Conservation (phyloP, 2,329 filamentous ascomycete genomes). For the Aureobasidium sp. region DNA sequence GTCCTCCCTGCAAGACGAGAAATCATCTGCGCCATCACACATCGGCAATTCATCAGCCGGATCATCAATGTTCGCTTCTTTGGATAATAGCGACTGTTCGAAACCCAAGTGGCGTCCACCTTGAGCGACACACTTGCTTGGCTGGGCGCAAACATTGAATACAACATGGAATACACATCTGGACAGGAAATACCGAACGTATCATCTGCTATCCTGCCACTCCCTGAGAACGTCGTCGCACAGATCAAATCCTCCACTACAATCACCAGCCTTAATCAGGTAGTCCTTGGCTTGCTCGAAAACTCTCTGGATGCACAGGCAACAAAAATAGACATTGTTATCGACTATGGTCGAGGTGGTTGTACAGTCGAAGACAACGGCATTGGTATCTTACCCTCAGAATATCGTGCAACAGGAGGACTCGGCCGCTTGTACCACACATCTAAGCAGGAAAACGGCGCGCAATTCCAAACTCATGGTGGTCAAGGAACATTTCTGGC, state of each 20-base stretch:
- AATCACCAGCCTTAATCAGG: constrained; percentile 65
- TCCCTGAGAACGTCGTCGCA: constrained; percentile 62
- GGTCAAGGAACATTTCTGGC: constrained; percentile 66
- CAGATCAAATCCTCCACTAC: constrained; percentile 80
- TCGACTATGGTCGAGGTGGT: constrained; percentile 67
- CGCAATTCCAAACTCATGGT: constrained; percentile 48
- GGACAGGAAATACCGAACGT: neutral
- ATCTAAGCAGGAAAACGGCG: constrained; percentile 53
- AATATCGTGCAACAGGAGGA: constrained; percentile 63
- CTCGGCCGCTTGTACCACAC: constrained; percentile 62
- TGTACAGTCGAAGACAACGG: constrained; percentile 84
- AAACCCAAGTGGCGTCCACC: constrained; percentile 7
- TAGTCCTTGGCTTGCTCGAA: constrained; percentile 62
- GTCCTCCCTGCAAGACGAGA: neutral
- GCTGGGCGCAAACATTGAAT: neutral
- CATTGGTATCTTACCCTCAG: constrained; percentile 59
- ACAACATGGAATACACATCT: neutral
- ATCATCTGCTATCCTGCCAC: constrained; percentile 27
- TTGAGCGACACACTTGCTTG: neutral
- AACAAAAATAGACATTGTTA: constrained; percentile 55
- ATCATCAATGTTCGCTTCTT: neutral
- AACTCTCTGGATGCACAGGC: constrained; percentile 80
- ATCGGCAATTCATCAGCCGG: neutral
- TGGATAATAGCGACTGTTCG: neutral
- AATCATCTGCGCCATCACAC: neutral